These are phyloP conservation scores for Helotiales sp. DNA, from an alignment of 2,329 filamentous ascomycete genomes.

Conservation along the genomic window DNA sequence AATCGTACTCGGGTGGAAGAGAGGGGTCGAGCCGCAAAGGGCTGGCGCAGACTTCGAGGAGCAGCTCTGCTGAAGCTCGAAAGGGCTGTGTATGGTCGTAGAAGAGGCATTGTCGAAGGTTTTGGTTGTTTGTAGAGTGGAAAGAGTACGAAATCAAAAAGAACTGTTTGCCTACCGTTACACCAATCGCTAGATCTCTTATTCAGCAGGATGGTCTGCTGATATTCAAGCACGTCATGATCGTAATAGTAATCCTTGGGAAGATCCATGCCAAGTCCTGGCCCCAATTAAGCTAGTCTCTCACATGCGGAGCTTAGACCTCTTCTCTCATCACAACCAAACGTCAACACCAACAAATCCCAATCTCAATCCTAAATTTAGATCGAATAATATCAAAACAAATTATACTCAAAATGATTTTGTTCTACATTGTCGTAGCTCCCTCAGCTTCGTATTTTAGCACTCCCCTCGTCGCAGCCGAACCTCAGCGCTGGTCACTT, in stretches of 20 bases:
- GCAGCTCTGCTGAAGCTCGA: conserved; percentile 16
- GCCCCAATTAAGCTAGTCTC: neutral
- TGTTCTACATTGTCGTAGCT: too few relatives aligned
- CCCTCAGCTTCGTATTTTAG: too few relatives aligned
- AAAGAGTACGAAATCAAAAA: neutral
- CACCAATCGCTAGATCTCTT: neutral
- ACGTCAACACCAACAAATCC: too few relatives aligned
- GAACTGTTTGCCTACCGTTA: conserved; percentile 1
- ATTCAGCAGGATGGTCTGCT: neutral
- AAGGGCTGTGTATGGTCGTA: conserved; percentile 17
- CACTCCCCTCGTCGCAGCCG: too few relatives aligned
- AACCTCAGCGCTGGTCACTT: too few relatives aligned
- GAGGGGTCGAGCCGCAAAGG: conserved; percentile 16
- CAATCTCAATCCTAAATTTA: too few relatives aligned
- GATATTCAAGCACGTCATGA: neutral
- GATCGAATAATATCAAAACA: too few relatives aligned
- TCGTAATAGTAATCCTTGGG: neutral
- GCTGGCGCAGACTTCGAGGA: conserved; percentile 11
- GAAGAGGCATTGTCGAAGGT: conserved; percentile 21
- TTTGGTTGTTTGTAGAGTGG: neutral
- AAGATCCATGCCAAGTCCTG: neutral
- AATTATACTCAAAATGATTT: too few relatives aligned
- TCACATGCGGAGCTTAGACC: neutral
- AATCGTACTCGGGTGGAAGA: conserved; percentile 18
- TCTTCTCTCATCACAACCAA: too few relatives aligned